A percentile compares a stretch with the other conserved stretches of the same genome.
phyloP scores from a whole-genome alignment of 805 yeast species.

The Blastobotrys attinorum region DNA sequence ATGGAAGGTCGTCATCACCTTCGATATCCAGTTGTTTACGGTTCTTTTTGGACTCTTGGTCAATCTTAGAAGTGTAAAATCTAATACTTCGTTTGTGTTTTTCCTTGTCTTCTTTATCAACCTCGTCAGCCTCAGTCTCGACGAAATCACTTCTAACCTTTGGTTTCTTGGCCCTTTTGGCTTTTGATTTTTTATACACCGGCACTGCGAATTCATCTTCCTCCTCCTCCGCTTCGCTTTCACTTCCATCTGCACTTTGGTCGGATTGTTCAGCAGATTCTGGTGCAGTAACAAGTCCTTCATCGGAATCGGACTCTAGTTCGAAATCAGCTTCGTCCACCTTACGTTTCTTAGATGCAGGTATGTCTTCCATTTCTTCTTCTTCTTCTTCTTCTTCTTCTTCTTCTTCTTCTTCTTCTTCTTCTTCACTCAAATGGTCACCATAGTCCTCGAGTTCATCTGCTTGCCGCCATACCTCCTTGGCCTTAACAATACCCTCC shows the following conservation, averaged over 20 bases:
- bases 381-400: slow-evolving; percentile 15
- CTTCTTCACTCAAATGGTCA: slow-evolving; percentile 21
- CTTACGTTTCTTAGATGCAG: neutral
- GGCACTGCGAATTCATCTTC: slow-evolving; percentile 39
- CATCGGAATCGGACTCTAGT: neutral
- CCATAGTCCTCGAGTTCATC: slow-evolving; percentile 37
- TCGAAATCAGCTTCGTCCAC: neutral
- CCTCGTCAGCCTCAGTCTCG: slow-evolving; percentile 65
- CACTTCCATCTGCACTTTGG: no score
- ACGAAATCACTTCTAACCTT: slow-evolving; percentile 40
- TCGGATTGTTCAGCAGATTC: neutral
- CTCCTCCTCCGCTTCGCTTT: neutral
- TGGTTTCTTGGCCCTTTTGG: slow-evolving; percentile 30
- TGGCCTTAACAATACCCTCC: slow-evolving; percentile 72
- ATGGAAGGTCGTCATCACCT: slow-evolving; percentile 90
- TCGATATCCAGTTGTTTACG: slow-evolving; percentile 40
- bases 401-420: slow-evolving; percentile 5
- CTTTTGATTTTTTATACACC: slow-evolving; percentile 38
- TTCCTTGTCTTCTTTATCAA: slow-evolving; percentile 80
- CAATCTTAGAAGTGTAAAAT: slow-evolving; percentile 95
- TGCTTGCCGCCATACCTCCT: slow-evolving; percentile 89
- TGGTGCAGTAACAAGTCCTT: neutral
- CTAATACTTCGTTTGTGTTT: slow-evolving; percentile 75
- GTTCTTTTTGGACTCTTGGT: slow-evolving; percentile 60
- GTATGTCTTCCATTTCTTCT: slow-evolving; percentile 16